Conservation (phyloP, 179 eudicot species). For the Drosera spatulata region DNA sequence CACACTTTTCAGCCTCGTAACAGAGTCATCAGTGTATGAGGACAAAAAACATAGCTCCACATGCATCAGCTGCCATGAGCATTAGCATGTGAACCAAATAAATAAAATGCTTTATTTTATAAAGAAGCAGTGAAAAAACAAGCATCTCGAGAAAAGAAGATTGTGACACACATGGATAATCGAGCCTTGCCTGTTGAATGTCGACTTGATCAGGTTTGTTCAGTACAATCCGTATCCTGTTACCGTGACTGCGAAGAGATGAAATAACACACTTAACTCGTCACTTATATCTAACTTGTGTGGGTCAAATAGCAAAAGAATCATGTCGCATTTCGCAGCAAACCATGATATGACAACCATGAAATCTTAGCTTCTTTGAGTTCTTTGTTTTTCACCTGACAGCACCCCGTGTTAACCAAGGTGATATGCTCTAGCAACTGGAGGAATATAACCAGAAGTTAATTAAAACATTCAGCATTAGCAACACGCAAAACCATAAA, state of each 20-base stretch:
- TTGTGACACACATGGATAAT: background rate
- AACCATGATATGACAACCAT: conserved; percentile 94
- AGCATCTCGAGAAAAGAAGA: too few species aligned
- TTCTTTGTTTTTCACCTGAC: conserved; percentile 94
- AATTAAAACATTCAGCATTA: conserved; percentile 2
- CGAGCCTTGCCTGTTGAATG: conserved; percentile 62
- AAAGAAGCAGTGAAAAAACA: too few species aligned
- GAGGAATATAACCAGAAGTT: background rate
- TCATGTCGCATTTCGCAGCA: conserved; percentile 89
- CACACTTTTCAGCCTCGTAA: too few species aligned
- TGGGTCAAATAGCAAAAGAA: conserved; percentile 85
- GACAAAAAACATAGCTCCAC: too few species aligned
- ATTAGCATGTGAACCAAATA: background rate
- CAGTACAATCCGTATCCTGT: conserved; percentile 83
- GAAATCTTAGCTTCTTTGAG: conserved; percentile 89
- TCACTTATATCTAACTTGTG: conserved; percentile 92
- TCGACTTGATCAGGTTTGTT: conserved; percentile 97
- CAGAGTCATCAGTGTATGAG: too few species aligned
- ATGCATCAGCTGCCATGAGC: conserved; percentile 61
- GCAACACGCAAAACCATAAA: background rate
- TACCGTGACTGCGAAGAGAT: conserved; percentile 78
- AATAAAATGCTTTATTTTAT: too few species aligned
- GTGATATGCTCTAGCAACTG: conserved; percentile 87
- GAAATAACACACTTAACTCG: conserved; percentile 88
- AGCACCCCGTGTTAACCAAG: conserved; percentile 95